Evolutionary conservation across 805 yeast species (phyloP).

Genomic region (Candida montana): DNA sequence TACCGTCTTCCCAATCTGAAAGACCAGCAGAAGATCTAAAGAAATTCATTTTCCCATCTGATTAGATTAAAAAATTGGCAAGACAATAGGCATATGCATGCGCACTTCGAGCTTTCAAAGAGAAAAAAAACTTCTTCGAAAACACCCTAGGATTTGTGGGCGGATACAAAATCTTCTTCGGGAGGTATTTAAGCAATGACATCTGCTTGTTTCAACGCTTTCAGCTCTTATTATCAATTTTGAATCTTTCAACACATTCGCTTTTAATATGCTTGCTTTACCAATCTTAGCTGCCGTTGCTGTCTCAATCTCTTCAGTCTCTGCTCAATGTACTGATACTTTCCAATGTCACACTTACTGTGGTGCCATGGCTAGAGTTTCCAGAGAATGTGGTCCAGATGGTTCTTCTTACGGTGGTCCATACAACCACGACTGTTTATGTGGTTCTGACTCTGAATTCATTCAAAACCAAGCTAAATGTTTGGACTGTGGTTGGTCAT

Average conservation of each 20-base stretch:
- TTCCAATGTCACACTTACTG: conserved; percentile 26
- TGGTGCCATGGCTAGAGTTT: conserved; percentile 28
- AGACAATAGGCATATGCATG: no score
- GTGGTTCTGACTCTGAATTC: conserved; percentile 13
- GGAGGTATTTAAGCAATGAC: not conserved
- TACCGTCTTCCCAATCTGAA: no score
- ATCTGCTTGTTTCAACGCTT: not conserved
- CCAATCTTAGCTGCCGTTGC: conserved; percentile 1
- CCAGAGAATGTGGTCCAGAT: conserved; percentile 21
- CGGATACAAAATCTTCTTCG: not conserved
- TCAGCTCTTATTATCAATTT: not conserved
- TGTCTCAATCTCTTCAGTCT: not conserved
- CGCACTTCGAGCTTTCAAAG: no score
- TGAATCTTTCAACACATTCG: not conserved
- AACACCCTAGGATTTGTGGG: not conserved
- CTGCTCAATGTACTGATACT: conserved; percentile 5
- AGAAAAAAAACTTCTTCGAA: not conserved
- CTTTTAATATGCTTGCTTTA: not conserved
- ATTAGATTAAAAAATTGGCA: no score
- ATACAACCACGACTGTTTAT: conserved; percentile 11
- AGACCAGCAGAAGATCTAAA: no score
- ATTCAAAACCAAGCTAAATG: conserved; percentile 19
- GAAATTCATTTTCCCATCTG: no score
- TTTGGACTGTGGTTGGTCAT: conserved; percentile 32
- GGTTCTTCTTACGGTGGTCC: conserved; percentile 8